Base-by-base conservation (phyloP, 129 eudicot genomes). In the Centrapalus pauciflorus region DNA sequence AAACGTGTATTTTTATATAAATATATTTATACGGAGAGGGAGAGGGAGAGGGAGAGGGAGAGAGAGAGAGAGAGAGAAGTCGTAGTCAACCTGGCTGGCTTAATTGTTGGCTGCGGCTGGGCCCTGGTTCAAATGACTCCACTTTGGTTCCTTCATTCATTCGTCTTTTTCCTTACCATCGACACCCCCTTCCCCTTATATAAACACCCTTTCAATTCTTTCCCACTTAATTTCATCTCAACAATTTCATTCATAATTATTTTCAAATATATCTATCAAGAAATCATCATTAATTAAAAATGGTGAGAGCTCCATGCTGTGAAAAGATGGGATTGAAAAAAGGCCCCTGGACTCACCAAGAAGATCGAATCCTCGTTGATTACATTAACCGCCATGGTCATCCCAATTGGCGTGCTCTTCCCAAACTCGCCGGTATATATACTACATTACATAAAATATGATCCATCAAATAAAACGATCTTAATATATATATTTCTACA, bases 321-420 rank as follows among this genome's bases (percentile, higher is more conserved):
- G 91, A 76, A 67, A 84, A 87, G 75, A 79, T 81, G 88, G 95
- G 95, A 25, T 61, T 87, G 85, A 87, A 87, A 84, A 87, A 75
- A 79, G 95, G 95, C 29, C 95, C 95, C 7, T 87, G 95, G 95
- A 81, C 85, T 4, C 80, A 57, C 6, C 83, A 87, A 37, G 95
- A 87, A 79, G 95, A 87, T 59, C 71, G 24, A 10, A 66, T 84
- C 17, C 80, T 87, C n/a, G 33, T 84, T 43, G 61, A 74, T 41
- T 80, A 76, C 26, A 70, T 87, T 23, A 72, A 16, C 48, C 79
- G 52, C 54, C 71, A 81, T 26, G 95, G 95, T 13, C 95, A 87
- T 77, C 77, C 72, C n/a, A 87, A 87, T 51, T 87, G 95, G 95
- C 77, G 95, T 0, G 95, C 91, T 26, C 95, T 87, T 57, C 95